Evolutionary conservation across 257 asterid genomes (phyloP), one percentile per base, ranked within the genome.

Genomic region (Primulina huaijiensis): DNA sequence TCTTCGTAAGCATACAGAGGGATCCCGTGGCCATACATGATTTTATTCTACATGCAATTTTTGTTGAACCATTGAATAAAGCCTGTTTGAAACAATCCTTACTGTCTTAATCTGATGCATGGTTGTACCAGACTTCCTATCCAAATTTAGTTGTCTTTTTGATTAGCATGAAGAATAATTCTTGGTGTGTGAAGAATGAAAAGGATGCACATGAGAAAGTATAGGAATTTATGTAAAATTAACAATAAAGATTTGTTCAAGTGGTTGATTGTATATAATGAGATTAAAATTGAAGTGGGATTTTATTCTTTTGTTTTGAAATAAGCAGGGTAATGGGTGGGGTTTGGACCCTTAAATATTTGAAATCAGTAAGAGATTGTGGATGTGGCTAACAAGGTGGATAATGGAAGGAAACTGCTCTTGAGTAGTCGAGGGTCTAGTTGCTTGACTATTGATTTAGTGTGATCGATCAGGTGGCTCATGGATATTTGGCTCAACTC

Each of bases 381-480:
- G 35, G 20, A 29, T 61, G 40, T 62, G 57, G 61, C 57, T 19
- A 62, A 60, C 29, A 25, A 31, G 20, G 37, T 52, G 50, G 65
- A 20, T n/a, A 6, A 55, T 14, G 58, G 52, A 55, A 66, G 8
- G 20, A 29, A 40, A 19, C 57, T 64, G 40, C 64, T 35, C 16
- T 16, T 5, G 0, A 17, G 60, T 37, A 52, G 75, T 63, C 71
- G 65, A 31, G 25, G 17, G 75, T 31, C 61, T 70, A 40, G 71
- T 78, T 46, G 11, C 63, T 37, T 20, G 40, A 65, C 53, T n/a
- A 10, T 8, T 60, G 62, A 59, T 57, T 72, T 46, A 68, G 40
- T 66, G 55, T 20, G 29, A 17, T 27, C 20, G 55, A 37, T 30
- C 19, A 61, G 67, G 60, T 30, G 68, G 56, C 64, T 64, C 53